Evolutionary conservation across 1,284 basidiomycete species (phyloP), one percentile per base, ranked within the genome.

Genomic region (Xerocomus amazonicus): DNA sequence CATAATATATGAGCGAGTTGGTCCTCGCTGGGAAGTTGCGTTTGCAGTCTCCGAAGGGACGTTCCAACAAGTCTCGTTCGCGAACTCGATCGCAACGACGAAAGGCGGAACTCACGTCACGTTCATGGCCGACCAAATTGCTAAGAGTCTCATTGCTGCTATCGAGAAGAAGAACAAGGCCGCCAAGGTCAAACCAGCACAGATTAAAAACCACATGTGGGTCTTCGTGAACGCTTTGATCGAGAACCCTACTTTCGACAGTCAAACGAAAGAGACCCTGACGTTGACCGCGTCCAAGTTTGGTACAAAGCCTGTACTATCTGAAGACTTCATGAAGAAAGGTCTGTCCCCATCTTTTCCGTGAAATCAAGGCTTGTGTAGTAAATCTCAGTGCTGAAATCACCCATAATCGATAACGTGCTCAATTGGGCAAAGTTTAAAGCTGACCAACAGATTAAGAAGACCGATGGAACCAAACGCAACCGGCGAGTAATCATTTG

Each of bases 171-270:
- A 97, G 81, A 97, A 98, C 76, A 97, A 97, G 74, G 92, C 78
- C 3, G 91, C 93, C 9, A 80, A 88, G 1, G 88, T 99, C 62
- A 98, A 98, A 71, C 80, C 92, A 10, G 82, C 85, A 52, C 93
- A 97, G 71, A 87, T 99, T 73, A 96, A 92, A 75, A 95, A 90
- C 66, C 95, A 99, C 66, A 93, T 99, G 82, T 97, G 93, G 93
- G 81, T 99, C 53, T 99, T 99, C 65, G 89, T 99, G 67, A 99
- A 99, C 64, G 86, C 92, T 19, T 77, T 97, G 56, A 90, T 99
- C 56, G 95, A 97, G 73, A 99, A 99, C 67, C 96, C 97, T 9
- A 92, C 95, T 1, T 99, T 99, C 71, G 96, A 99, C 77, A 95
- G 93, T 74, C 97, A 99, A 72, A 99, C 97, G 42, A 99, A 99